These are phyloP conservation scores for Hymenoscyphus linearis DNA, from an alignment of 2,329 filamentous ascomycete species.

Conservation along the genomic window DNA sequence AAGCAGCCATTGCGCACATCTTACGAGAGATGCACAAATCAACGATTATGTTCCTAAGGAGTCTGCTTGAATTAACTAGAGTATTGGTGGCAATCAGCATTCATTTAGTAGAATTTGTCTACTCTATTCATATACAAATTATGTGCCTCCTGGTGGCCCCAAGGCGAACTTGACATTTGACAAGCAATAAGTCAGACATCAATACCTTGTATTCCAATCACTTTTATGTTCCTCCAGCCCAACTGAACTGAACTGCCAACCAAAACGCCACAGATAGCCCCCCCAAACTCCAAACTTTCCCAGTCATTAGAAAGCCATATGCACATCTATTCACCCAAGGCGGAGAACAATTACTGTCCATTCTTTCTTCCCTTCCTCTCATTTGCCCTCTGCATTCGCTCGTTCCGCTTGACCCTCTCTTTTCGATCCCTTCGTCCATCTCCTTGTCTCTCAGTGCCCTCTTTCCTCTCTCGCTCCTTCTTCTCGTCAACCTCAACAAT, in stretches of 20 bases:
- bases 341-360: slow-evolving; percentile 9
- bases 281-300: slow-evolving; percentile 1
- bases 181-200: not conserved
- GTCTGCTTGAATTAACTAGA: too few relatives aligned
- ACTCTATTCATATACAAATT: too few relatives aligned
- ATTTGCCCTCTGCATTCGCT: slow-evolving; percentile 65
- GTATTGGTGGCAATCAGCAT: too few relatives aligned
- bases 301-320: not conserved
- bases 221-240: not conserved
- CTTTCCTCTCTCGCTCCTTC: slow-evolving; percentile 58
- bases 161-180: too few relatives aligned
- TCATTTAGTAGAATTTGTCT: too few relatives aligned
- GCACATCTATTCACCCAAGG: not conserved
- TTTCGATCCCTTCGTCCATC: slow-evolving; percentile 59
- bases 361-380: slow-evolving; percentile 40
- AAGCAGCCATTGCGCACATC: too few relatives aligned
- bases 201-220: not conserved
- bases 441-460: slow-evolving; percentile 55
- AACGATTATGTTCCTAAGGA: too few relatives aligned
- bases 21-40: too few relatives aligned
- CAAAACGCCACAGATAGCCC: slow-evolving; percentile 1
- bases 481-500: slow-evolving; percentile 85
- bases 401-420: slow-evolving; percentile 67
- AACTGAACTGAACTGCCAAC: not conserved
- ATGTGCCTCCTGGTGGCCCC: too few relatives aligned